Conservation (phyloP, 2,329 filamentous ascomycete genomes). For the Colletotrichum destructivum region DNA sequence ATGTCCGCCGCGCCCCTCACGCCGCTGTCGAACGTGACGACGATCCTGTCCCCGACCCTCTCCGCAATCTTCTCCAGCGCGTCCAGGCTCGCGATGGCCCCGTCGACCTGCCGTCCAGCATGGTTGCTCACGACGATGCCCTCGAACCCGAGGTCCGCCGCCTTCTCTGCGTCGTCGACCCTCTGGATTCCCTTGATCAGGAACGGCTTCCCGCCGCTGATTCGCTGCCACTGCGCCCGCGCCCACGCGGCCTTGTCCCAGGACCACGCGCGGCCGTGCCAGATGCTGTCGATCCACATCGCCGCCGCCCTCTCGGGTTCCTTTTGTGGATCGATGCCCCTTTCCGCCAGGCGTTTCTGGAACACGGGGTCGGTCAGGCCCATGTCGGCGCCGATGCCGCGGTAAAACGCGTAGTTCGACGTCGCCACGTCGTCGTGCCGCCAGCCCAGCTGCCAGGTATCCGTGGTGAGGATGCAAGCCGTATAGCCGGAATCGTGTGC, state of each 20-base stretch:
- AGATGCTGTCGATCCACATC: constrained; percentile 75
- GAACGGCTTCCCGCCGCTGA: constrained; percentile 73
- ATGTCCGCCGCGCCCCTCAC: constrained; percentile 72
- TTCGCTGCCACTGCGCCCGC: constrained; percentile 71
- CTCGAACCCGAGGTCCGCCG: constrained; percentile 70
- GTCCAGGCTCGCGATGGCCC: constrained; percentile 67
- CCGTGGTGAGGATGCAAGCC: constrained; percentile 72
- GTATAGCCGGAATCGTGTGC: constrained; percentile 69
- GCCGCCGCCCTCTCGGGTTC: constrained; percentile 67
- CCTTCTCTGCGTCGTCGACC: constrained; percentile 69
- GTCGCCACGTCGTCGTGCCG: constrained; percentile 70
- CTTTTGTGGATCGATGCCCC: constrained; percentile 62
- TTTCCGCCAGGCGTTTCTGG: constrained; percentile 64
- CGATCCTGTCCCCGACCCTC: constrained; percentile 38
- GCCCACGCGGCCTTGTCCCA: constrained; percentile 76
- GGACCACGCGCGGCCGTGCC: constrained; percentile 74
- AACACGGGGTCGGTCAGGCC: constrained; percentile 74
- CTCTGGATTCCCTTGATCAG: constrained; percentile 75
- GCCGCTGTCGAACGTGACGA: constrained; percentile 61
- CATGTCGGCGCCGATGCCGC: constrained; percentile 71
- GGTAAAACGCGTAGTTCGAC: constrained; percentile 75
- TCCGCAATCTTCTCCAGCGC: constrained; percentile 60
- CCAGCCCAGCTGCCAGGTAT: constrained; percentile 77
- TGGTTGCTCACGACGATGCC: constrained; percentile 75
- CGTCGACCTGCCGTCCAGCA: constrained; percentile 64